Conservation (phyloP, 2,329 filamentous ascomycete species). For the Magnaporthiopsis incrustans region DNA sequence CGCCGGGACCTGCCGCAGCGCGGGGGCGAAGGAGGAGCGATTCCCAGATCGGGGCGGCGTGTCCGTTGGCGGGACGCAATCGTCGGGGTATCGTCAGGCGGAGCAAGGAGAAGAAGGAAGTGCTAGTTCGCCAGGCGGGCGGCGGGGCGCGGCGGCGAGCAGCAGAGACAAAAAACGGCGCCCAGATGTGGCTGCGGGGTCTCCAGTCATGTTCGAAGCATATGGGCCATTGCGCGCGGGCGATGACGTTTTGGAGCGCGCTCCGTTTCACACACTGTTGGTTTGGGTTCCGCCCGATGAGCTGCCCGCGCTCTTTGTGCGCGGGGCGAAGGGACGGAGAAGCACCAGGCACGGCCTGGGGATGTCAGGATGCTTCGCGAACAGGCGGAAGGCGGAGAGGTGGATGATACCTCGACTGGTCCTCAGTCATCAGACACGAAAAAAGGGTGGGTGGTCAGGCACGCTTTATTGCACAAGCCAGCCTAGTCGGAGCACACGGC, state of each 20-base stretch:
- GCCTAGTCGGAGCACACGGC: neutral
- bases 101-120: neutral
- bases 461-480: neutral
- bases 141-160: neutral
- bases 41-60: neutral
- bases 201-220: slow-evolving; percentile 7
- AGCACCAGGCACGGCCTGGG: neutral
- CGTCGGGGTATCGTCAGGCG: neutral
- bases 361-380: neutral
- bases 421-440: neutral
- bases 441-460: neutral
- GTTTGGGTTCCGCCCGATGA: neutral
- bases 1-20: neutral
- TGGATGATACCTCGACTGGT: neutral
- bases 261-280: neutral
- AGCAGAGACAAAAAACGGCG: neutral
- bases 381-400: neutral
- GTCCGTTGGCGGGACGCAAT: neutral
- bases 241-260: slow-evolving; percentile 4
- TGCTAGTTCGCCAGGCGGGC: neutral
- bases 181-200: slow-evolving; percentile 6
- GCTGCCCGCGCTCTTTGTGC: neutral
- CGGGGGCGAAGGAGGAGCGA: neutral
- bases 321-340: neutral
- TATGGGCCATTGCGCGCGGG: neutral